Percentiles rank a stretch among this genome's conserved stretches.
These are phyloP conservation scores for Manihot esculenta DNA, from an alignment of 441 rosid genomes.

Conservation along the genomic window DNA sequence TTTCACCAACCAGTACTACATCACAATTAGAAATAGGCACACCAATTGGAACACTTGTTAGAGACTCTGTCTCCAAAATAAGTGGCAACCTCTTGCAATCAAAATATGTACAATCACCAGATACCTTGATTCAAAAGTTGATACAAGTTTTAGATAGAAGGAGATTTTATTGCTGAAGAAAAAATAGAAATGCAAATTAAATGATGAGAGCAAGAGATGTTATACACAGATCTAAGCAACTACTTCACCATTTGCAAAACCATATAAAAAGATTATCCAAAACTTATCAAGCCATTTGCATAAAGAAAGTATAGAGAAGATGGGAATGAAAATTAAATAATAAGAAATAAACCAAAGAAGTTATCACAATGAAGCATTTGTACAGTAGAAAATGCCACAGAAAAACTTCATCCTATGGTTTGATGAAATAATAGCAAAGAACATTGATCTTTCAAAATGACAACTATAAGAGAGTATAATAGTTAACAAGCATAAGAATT, in stretches of 20 bases:
- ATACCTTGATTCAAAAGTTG: conserved; percentile 57
- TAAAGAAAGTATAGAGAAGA: conserved; percentile 4
- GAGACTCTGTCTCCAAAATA: conserved; percentile 54
- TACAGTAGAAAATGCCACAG: background rate
- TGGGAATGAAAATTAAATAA: background rate
- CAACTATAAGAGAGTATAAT: background rate
- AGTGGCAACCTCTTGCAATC: conserved; percentile 76
- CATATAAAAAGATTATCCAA: background rate
- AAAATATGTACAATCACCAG: conserved; percentile 92
- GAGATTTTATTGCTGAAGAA: background rate
- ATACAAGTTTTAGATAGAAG: conserved; percentile 18
- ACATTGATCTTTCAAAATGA: background rate
- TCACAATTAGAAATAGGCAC: conserved; percentile 74
- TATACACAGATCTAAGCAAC: background rate
- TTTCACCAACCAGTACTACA: conserved; percentile 53
- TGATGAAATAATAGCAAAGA: background rate
- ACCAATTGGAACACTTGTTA: conserved; percentile 90
- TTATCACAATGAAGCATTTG: background rate
- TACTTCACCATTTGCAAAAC: conserved; percentile 7
- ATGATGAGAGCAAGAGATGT: conserved; percentile 1
- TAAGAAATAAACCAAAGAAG: background rate
- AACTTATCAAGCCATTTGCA: background rate
- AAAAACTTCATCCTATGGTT: background rate
- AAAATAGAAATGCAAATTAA: conserved; percentile 2
- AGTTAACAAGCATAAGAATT: conserved; percentile 3